Base-by-base conservation (phyloP, 257 asterid genomes). In the Leptodermis oblonga region DNA sequence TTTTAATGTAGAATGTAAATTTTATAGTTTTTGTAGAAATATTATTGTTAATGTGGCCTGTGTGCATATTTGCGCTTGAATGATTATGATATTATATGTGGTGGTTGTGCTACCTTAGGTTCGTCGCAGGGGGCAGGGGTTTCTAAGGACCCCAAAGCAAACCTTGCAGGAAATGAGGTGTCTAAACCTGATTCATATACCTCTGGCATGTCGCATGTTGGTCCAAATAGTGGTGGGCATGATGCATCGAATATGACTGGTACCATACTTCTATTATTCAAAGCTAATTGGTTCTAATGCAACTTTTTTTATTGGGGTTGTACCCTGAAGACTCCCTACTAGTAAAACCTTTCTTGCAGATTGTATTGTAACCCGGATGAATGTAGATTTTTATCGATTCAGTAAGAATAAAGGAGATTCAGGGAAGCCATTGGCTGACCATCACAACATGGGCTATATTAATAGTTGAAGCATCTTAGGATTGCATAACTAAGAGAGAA, bases 151-250 rank as follows among this genome's bases (percentile, higher is more conserved):
- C 73, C 94, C 46, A 85, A 83, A 70, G 75, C 84, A 31, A 77
- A 60, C 81, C 80, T 82, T 71, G 71, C 85, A 81, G 91, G 82
- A 75, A 88, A 85, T 79, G 94, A 93, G 78, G 79, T 81, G 73
- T 79, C 77, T 34, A 77, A 86, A 72, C 76, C 86, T 15, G 96
- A 89, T 73, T 68, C 89, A 45, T 81, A 79, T 77, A 70, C 87
- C 74, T 77, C 96, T 63, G 80, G 84, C 73, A 78, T 88, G 84
- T 72, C 69, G 9, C 87, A 75, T 71, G 70, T 75, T 37, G 90
- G 87, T 34, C 79, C 83, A 52, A 85, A 83, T 71, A 77, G 84
- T 76, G 77, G 83, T 45, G 95, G 91, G 61, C 93, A 88, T 73
- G 96, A 82, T 77, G 70, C 80, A 18, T 70, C 92, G 37, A 86